Evolutionary conservation across 805 yeast species (phyloP).

Genomic region (Candida coleopterorum): DNA sequence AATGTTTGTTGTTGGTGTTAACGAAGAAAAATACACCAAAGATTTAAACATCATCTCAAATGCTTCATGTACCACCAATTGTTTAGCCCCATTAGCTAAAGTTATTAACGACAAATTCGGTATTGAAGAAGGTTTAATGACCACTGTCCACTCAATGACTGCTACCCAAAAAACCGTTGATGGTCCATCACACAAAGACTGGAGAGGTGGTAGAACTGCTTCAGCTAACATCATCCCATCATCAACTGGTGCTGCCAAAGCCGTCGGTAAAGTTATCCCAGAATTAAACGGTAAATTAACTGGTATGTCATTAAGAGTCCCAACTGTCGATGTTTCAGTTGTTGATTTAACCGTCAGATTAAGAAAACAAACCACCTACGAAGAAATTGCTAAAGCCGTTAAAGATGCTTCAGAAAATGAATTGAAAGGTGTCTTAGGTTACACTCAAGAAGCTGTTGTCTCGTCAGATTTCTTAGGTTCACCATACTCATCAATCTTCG

Average conservation of each 20-base stretch:
- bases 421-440: conserved; percentile 79
- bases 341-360: conserved; percentile 88
- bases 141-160: conserved; percentile 93
- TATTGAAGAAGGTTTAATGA: conserved; percentile 89
- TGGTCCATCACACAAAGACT: conserved; percentile 96
- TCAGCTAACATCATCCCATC: conserved; percentile 94
- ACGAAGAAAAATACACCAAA: conserved; percentile 70
- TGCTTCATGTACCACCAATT: conserved; percentile 95
- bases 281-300: conserved; percentile 88
- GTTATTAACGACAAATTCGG: conserved; percentile 82
- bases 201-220: conserved; percentile 98
- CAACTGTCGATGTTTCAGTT: conserved; percentile 89
- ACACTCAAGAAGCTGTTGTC: conserved; percentile 91
- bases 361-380: conserved; percentile 72
- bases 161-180: conserved; percentile 96
- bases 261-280: conserved; percentile 93
- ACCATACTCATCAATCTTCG: conserved; percentile 82
- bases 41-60: conserved; percentile 78
- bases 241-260: conserved; percentile 97
- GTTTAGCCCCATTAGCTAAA: conserved; percentile 93
- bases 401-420: conserved; percentile 74
- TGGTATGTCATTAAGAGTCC: conserved; percentile 91
- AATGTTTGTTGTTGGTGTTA: conserved; percentile 92
- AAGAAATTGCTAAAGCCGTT: conserved; percentile 72
- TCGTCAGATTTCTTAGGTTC: conserved; percentile 86